Evolutionary conservation across 1,284 basidiomycete genomes (phyloP), one percentile per base, ranked within the genome.

Genomic region (Microbotryomycetes sp.): DNA sequence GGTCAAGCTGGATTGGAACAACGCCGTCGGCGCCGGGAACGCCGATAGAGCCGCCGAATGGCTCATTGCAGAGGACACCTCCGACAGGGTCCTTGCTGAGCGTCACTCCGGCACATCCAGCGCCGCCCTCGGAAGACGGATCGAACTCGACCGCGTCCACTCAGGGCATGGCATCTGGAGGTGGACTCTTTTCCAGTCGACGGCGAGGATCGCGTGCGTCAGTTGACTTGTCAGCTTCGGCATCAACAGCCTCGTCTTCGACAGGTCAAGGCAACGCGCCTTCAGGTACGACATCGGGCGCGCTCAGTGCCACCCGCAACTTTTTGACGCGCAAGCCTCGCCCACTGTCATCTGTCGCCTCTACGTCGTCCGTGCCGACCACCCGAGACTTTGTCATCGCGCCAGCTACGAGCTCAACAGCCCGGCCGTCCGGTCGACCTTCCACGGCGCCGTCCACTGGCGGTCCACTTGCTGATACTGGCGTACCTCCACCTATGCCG

Each of bases 261-360:
- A 60, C 16, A 52, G 45, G 26, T 24, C 23, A 0, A 54, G 60
- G 1, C 55, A 54, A 7, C 11, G 23, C 18, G 16, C 31, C 35
- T 5, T 18, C 41, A 24, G 30, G 18, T 15, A 3, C 53, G 5
- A 4, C 35, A 5, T 6, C 53, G 9, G 59, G 47, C 23, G 26
- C 56, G 6, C 46, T 57, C 31, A 23, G 54, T 2, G 52, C 60
- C 2, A 61, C 60, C 16, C 49, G 60, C 4, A 61, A 54, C 35
- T n/a, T 62, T 15, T 52, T 62, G 45, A 50, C 51, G 3, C 51
- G 60, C 46, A 58, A 41, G 29, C 35, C 35, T 9, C 9, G 35
- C 9, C 35, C 35, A 11, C 35, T 41, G 35, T 41, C 35, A 9
- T 11, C 35, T 41, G 35, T 41, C 11, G 35, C 35, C 18, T 41